Evolutionary conservation across 352 stramenopile species (phyloP).

Genomic region (Elongisporangium anandrum): DNA sequence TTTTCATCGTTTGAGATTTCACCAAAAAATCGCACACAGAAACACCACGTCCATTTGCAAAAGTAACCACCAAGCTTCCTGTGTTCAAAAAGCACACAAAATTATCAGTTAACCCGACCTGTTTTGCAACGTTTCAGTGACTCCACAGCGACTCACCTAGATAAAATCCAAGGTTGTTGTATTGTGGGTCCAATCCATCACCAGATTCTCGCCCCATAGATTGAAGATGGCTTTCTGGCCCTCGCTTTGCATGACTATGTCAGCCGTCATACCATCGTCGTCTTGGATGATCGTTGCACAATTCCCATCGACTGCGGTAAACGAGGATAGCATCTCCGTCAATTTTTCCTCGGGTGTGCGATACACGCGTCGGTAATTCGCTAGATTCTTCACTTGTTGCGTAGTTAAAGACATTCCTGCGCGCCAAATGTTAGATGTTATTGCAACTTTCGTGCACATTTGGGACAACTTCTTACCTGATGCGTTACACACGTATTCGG

Average conservation of each 20-base stretch:
- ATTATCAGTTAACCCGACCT: too few species aligned
- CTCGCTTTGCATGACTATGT: conserved; percentile 6
- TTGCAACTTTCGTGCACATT: too few species aligned
- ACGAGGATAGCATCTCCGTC: too few species aligned
- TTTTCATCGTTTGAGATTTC: conserved; percentile 8
- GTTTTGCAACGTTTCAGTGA: too few species aligned
- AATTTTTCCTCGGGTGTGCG: too few species aligned
- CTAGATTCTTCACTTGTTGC: too few species aligned
- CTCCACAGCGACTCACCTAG: conserved; percentile 10
- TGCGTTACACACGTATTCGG: too few species aligned
- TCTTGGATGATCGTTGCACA: conserved; percentile 5
- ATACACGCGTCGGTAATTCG: too few species aligned
- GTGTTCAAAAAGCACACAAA: not conserved
- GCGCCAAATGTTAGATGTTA: too few species aligned
- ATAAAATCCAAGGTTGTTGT: conserved; percentile 18
- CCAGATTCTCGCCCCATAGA: conserved; percentile 12
- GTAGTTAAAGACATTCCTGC: too few species aligned
- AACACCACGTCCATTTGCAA: conserved; percentile 9
- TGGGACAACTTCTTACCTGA: too few species aligned
- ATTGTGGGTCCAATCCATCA: conserved; percentile 21
- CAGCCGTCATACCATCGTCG: conserved; percentile 4
- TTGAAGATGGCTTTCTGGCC: conserved; percentile 8
- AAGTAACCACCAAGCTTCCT: conserved; percentile 15
- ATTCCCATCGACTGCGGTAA: not conserved
- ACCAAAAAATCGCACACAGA: conserved; percentile 22